A percentile compares a stretch with the other conserved stretches of the same genome.
Evolutionary conservation across 768 basidiomycete species (phyloP).

Genomic region (Gelatoporia subvermispora): DNA sequence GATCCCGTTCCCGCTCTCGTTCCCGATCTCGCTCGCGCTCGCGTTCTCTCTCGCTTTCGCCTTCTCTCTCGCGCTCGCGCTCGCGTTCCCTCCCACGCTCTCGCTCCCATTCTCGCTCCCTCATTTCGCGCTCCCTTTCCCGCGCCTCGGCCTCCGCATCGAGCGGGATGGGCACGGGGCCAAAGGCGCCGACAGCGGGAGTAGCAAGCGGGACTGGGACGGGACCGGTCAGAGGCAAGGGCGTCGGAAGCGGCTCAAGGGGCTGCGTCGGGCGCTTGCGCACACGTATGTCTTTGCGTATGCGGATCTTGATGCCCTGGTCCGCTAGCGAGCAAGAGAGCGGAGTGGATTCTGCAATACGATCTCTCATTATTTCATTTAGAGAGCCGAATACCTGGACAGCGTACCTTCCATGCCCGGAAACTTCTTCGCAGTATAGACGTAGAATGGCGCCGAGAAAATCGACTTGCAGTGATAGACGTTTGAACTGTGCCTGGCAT

Average conservation of each 20-base stretch:
- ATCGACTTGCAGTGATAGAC: constrained; percentile 90
- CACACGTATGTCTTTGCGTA: constrained; percentile 85
- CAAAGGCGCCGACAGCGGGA: constrained; percentile 7
- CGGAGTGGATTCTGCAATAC: constrained; percentile 72
- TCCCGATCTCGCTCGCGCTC: constrained; percentile 14
- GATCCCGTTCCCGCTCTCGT: constrained; percentile 6
- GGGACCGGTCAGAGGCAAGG: constrained; percentile 13
- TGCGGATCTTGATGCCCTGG: constrained; percentile 93
- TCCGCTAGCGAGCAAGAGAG: constrained; percentile 90
- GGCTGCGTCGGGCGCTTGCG: constrained; percentile 60
- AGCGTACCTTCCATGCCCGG: constrained; percentile 88
- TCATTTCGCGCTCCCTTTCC: constrained; percentile 11
- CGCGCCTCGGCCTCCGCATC: constrained; percentile 15
- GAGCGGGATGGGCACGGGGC: constrained; percentile 15
- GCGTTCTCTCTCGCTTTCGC: constrained; percentile 3
- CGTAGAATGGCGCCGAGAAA: constrained; percentile 85
- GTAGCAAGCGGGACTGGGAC: constrained; percentile 8
- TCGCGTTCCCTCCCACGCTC: constrained; percentile 11
- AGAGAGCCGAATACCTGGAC: neutral
- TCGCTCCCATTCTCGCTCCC: constrained; percentile 9
- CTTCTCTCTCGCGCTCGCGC: constrained; percentile 9
- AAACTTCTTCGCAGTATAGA: constrained; percentile 95
- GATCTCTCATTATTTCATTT: too few species aligned
- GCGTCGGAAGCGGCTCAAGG: constrained; percentile 20
- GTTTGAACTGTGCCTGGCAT: constrained; percentile 49